These are phyloP conservation scores for Leccinum pachyderme DNA, from an alignment of 1,284 basidiomycete species.

Conservation along the genomic window DNA sequence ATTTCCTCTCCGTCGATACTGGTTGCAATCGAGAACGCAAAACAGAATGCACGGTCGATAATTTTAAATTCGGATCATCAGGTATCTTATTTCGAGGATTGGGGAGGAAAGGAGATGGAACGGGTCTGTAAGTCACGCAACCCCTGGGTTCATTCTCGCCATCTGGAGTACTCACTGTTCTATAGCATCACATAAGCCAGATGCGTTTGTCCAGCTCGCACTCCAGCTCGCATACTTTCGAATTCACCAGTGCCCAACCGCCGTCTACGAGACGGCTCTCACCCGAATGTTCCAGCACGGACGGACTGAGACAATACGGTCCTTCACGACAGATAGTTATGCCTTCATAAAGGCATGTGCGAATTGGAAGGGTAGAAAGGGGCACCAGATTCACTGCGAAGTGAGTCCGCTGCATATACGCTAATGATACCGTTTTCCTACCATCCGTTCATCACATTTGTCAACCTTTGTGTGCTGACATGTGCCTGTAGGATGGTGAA, in stretches of 20 bases:
- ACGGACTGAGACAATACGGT: conserved; percentile 90
- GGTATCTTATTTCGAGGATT: conserved; percentile 84
- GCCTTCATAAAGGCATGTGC: conserved; percentile 51
- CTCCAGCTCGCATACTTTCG: conserved; percentile 92
- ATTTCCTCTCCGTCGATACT: conserved; percentile 62
- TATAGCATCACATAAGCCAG: conserved; percentile 75
- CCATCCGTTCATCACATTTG: not conserved
- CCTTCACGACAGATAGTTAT: conserved; percentile 75
- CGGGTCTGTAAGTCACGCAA: conserved; percentile 53
- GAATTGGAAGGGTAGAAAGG: conserved; percentile 14
- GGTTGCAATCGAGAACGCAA: conserved; percentile 61
- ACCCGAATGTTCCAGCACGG: conserved; percentile 91
- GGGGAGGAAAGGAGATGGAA: conserved; percentile 92
- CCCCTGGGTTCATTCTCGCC: not conserved
- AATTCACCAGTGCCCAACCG: conserved; percentile 75
- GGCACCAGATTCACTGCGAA: conserved; percentile 1
- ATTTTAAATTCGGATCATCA: conserved; percentile 83
- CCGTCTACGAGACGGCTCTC: conserved; percentile 94
- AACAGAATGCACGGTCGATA: conserved; percentile 56
- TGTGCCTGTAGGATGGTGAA: conserved; percentile 8
- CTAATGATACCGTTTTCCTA: not conserved
- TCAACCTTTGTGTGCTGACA: not conserved
- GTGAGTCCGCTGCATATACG: conserved; percentile 13
- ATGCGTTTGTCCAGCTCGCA: conserved; percentile 92
- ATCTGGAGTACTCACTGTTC: not conserved